Percentiles rank a stretch among this genome's conserved stretches.
phyloP scores from a whole-genome alignment of 1,284 basidiomycete species.

The Malassezia yamatoensis region DNA sequence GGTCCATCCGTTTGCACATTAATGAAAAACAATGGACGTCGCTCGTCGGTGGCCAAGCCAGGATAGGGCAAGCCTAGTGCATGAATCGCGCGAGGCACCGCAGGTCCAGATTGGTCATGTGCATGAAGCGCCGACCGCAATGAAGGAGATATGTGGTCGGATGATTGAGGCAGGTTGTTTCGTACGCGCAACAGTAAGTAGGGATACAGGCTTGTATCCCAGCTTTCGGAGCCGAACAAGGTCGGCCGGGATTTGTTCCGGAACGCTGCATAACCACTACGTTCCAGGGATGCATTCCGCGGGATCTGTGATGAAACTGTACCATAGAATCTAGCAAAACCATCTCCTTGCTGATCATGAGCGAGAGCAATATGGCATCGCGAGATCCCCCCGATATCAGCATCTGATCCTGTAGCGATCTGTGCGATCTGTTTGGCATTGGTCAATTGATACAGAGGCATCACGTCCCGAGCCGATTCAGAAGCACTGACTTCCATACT shows the following conservation, averaged over 20 bases:
- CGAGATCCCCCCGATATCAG: constrained; percentile 75
- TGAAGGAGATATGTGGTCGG: not conserved
- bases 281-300: constrained; percentile 40
- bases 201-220: constrained; percentile 67
- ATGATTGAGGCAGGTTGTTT: constrained; percentile 28
- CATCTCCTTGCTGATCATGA: constrained; percentile 13
- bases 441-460: constrained; percentile 30
- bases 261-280: constrained; percentile 61
- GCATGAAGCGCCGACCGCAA: constrained; percentile 33
- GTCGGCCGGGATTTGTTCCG: constrained; percentile 60
- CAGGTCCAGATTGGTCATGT: constrained; percentile 24
- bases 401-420: constrained; percentile 66
- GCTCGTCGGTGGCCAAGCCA: constrained; percentile 17
- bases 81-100: constrained; percentile 27
- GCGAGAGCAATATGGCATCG: constrained; percentile 49
- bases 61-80: constrained; percentile 25
- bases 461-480: constrained; percentile 21
- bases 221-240: constrained; percentile 67
- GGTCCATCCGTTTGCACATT: constrained; percentile 74
- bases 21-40: constrained; percentile 54
- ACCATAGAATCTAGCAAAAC: constrained; percentile 44
- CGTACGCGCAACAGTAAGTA: constrained; percentile 69
- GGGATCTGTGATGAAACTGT: constrained; percentile 47
- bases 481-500: constrained; percentile 39
- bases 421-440: constrained; percentile 23